phyloP scores from a whole-genome alignment of 352 stramenopile species.

The Globisporangium okanoganense region DNA sequence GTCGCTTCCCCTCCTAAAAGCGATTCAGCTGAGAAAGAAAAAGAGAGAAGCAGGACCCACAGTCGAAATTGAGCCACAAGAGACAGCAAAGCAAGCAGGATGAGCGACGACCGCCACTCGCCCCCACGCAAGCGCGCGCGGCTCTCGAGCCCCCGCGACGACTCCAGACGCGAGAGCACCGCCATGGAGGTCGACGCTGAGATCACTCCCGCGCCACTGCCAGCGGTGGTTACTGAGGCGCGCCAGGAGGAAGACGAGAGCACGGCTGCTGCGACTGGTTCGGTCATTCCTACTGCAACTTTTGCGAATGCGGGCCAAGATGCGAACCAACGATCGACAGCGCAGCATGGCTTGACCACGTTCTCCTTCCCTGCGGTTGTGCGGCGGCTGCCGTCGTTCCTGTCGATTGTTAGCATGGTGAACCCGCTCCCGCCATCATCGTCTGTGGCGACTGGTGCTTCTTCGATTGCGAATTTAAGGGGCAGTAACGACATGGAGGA shows the following conservation, averaged over 20 bases:
- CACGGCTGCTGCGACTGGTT: not conserved
- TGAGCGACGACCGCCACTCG: conserved; percentile 25
- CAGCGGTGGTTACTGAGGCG: not conserved
- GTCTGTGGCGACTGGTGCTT: not conserved
- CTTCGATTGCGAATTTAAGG: not conserved
- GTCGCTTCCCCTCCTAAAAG: not conserved
- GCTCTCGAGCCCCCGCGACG: conserved; percentile 13
- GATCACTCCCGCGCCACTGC: not conserved
- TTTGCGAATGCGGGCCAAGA: not conserved
- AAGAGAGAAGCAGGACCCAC: not conserved
- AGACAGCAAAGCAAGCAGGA: conserved; percentile 6
- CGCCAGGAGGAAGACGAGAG: not conserved
- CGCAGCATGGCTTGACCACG: not conserved
- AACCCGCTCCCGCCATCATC: not conserved
- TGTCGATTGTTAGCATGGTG: not conserved
- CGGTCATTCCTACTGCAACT: not conserved
- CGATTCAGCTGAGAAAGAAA: not conserved
- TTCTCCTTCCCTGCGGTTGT: not conserved
- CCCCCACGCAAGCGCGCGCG: conserved; percentile 35
- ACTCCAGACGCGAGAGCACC: not conserved
- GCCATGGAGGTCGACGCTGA: not conserved
- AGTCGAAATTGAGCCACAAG: conserved; percentile 7
- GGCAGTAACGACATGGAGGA: not conserved
- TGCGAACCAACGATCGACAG: not conserved
- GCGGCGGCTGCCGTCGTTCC: conserved; percentile 2